Percentiles rank a stretch among this genome's conserved stretches.
Conservation (phyloP, 2,329 filamentous ascomycete species). For the Escovopsis weberi region DNA sequence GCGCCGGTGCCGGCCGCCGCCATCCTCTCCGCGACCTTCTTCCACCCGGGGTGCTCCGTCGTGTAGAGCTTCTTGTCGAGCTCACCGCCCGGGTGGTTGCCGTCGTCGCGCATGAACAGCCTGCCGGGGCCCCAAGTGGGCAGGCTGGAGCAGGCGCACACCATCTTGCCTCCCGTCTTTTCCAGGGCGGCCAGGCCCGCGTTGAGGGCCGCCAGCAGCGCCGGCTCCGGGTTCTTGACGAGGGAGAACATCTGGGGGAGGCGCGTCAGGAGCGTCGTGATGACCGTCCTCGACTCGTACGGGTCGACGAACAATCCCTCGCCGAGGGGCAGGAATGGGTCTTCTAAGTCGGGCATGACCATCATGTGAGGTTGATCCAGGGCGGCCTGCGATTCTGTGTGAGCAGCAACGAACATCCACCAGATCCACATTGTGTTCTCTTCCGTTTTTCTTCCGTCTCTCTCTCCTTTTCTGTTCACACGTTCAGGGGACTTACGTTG, state of each 20-base stretch:
- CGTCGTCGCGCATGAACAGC: slow-evolving; percentile 74
- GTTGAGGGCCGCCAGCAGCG: slow-evolving; percentile 70
- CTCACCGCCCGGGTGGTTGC: slow-evolving; percentile 73
- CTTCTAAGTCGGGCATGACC: slow-evolving; percentile 94
- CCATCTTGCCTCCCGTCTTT: slow-evolving; percentile 78
- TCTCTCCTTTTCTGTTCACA: neutral
- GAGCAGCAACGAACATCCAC: neutral
- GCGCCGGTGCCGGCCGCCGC: slow-evolving; percentile 73
- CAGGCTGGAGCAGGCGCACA: slow-evolving; percentile 75
- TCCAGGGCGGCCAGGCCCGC: slow-evolving; percentile 73
- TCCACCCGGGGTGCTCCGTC: slow-evolving; percentile 80
- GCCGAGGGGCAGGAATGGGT: slow-evolving; percentile 85
- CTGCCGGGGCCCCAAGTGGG: slow-evolving; percentile 85
- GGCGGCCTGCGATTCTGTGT: slow-evolving; percentile 34
- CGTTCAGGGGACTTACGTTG: slow-evolving; percentile 40
- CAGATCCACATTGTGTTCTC: neutral
- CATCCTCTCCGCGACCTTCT: slow-evolving; percentile 76
- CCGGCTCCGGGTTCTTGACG: slow-evolving; percentile 82
- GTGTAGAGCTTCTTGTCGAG: slow-evolving; percentile 83
- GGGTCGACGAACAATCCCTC: slow-evolving; percentile 92
- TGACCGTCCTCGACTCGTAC: slow-evolving; percentile 73
- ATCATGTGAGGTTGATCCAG: slow-evolving; percentile 91
- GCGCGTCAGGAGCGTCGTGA: slow-evolving; percentile 70
- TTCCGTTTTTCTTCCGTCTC: no score
- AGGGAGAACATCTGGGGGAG: slow-evolving; percentile 77